A percentile compares a stretch with the other conserved stretches of the same genome.
Conservation (phyloP, 768 basidiomycete species). For the Suillus alpinus region DNA sequence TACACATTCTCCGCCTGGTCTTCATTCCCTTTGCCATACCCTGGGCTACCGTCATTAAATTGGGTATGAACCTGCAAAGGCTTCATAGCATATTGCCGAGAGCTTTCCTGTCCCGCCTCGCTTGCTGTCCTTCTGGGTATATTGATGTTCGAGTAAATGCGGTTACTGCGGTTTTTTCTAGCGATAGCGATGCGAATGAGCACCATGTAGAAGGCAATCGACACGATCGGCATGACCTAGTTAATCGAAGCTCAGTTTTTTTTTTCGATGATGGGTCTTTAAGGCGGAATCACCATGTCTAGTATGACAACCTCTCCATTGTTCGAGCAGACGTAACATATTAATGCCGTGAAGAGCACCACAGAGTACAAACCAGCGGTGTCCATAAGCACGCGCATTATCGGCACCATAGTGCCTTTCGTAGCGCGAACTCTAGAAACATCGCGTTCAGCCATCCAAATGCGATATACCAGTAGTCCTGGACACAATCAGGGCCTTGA, state of each 20-base stretch:
- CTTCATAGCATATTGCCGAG: background rate
- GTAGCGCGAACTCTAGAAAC: background rate
- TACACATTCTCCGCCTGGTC: background rate
- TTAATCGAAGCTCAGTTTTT: background rate
- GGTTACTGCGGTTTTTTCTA: background rate
- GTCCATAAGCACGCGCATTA: background rate
- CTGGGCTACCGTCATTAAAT: background rate
- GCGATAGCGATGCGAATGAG: background rate
- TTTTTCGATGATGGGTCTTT: background rate
- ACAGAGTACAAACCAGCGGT: background rate
- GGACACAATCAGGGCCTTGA: background rate
- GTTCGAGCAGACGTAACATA: background rate
- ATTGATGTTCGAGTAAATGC: background rate
- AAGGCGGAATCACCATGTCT: background rate
- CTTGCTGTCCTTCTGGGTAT: background rate
- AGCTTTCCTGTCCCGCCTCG: background rate
- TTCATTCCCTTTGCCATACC: background rate
- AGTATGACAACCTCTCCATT: background rate
- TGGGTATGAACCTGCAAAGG: background rate
- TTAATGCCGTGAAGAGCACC: background rate
- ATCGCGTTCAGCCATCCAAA: background rate
- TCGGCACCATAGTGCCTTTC: background rate
- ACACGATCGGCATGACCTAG: background rate
- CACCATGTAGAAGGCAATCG: background rate
- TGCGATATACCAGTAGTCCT: background rate